These are phyloP conservation scores for Canna indica DNA, from an alignment of 176 grass and related monocot genomes.

Conservation along the genomic window DNA sequence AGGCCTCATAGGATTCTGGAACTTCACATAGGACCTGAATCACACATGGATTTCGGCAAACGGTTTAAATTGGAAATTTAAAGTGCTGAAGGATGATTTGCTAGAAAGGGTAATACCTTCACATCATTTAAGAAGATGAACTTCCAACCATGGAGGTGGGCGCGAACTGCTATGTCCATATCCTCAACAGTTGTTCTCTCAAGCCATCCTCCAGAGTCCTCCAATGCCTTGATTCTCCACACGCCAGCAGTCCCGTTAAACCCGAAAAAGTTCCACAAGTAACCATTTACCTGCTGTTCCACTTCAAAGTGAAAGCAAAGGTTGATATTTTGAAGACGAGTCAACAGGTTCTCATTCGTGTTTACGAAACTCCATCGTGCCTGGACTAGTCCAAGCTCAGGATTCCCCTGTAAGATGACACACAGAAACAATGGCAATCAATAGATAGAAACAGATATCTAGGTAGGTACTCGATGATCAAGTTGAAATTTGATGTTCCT, in stretches of 20 bases:
- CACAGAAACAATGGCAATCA: neutral
- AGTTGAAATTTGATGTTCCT: neutral
- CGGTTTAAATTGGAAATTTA: neutral
- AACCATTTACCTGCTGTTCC: constrained; percentile 73
- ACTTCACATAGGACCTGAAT: constrained; percentile 63
- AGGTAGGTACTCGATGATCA: neutral
- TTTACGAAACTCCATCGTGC: constrained; percentile 72
- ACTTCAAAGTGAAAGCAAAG: constrained; percentile 77
- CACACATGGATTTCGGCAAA: neutral
- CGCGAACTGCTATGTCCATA: constrained; percentile 75
- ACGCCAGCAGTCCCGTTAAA: constrained; percentile 78
- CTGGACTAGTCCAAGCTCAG: constrained; percentile 64
- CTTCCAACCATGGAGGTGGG: constrained; percentile 72
- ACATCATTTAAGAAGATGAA: constrained; percentile 84
- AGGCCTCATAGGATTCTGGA: constrained; percentile 76
- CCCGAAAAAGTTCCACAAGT: constrained; percentile 66
- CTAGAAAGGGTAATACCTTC: constrained; percentile 27
- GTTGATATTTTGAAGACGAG: constrained; percentile 75
- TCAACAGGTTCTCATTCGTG: constrained; percentile 61
- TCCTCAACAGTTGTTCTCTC: constrained; percentile 76
- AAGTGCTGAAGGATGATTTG: neutral
- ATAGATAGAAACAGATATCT: neutral
- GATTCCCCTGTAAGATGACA: constrained; percentile 33
- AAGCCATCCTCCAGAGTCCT: constrained; percentile 71
- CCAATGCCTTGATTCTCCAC: constrained; percentile 73